Percentiles rank a stretch among this genome's conserved stretches.
phyloP scores from a whole-genome alignment of 2,329 filamentous ascomycete species.

The Corynespora cassiicola region DNA sequence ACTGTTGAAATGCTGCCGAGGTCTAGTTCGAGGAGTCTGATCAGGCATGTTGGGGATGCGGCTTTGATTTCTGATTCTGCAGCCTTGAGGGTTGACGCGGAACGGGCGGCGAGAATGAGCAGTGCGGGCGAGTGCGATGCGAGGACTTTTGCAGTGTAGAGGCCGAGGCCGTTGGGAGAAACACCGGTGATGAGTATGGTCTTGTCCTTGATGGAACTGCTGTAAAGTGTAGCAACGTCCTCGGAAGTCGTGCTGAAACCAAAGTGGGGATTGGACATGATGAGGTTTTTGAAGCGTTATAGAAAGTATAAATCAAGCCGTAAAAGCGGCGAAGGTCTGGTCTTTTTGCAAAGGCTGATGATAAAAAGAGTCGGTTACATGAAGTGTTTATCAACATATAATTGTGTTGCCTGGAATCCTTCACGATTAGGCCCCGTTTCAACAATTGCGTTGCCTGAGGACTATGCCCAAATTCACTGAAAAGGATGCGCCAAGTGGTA shows the following conservation, averaged over 20 bases:
- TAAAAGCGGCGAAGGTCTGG: slow-evolving; percentile 11
- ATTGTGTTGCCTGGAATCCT: too few species aligned
- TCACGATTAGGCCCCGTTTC: too few species aligned
- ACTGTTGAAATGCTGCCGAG: slow-evolving; percentile 39
- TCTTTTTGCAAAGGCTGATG: slow-evolving; percentile 12
- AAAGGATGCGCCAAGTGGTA: too few species aligned
- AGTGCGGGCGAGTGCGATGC: slow-evolving; percentile 23
- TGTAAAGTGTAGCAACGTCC: slow-evolving; percentile 13
- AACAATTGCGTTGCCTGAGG: too few species aligned
- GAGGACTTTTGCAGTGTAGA: slow-evolving; percentile 19
- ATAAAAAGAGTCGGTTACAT: too few species aligned
- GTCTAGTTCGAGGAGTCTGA: slow-evolving; percentile 39
- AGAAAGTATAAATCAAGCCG: slow-evolving; percentile 13
- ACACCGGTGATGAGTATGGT: slow-evolving; percentile 39
- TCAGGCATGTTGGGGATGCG: slow-evolving; percentile 35
- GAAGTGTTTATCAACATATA: too few species aligned
- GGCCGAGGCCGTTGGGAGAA: slow-evolving; percentile 18
- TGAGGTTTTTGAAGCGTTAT: too few species aligned
- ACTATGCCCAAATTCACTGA: too few species aligned
- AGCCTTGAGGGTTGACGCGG: slow-evolving; percentile 42
- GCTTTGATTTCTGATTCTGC: slow-evolving; percentile 40
- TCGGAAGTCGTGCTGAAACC: slow-evolving; percentile 16
- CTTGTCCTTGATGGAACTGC: slow-evolving; percentile 13
- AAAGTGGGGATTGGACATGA: slow-evolving; percentile 12
- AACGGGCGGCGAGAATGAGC: slow-evolving; percentile 47